Percentiles rank a stretch among this genome's conserved stretches.
Evolutionary conservation across 352 stramenopile genomes (phyloP).

Genomic region (Phytophthora sojae): DNA sequence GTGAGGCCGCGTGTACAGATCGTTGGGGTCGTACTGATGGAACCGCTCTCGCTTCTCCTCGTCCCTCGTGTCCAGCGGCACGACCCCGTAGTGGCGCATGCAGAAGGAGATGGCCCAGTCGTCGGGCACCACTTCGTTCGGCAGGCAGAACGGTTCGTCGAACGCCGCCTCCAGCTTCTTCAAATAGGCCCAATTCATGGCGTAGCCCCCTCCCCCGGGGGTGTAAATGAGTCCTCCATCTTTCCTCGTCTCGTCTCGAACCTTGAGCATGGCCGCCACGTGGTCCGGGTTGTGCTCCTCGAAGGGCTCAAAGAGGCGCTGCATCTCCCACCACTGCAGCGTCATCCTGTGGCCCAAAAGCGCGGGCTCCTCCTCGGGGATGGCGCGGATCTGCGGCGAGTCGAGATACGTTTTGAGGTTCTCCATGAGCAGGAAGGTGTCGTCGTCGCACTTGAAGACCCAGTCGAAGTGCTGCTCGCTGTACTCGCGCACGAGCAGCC

Average conservation of each 20-base stretch:
- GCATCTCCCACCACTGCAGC: slow-evolving; percentile 88
- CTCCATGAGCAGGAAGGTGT: slow-evolving; percentile 88
- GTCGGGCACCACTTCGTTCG: slow-evolving; percentile 74
- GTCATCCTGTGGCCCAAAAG: slow-evolving; percentile 89
- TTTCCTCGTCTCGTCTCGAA: slow-evolving; percentile 54
- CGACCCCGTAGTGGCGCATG: slow-evolving; percentile 77
- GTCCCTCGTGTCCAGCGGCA: slow-evolving; percentile 81
- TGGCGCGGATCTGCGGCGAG: slow-evolving; percentile 48
- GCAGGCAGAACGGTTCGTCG: slow-evolving; percentile 79
- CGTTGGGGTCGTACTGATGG: slow-evolving; percentile 85
- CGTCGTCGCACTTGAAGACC: slow-evolving; percentile 91
- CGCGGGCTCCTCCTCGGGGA: slow-evolving; percentile 47
- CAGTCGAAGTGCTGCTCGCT: slow-evolving; percentile 76
- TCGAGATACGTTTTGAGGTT: slow-evolving; percentile 83
- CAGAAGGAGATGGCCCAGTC: slow-evolving; percentile 91
- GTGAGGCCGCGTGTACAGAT: slow-evolving; percentile 71
- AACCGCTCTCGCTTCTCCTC: slow-evolving; percentile 74
- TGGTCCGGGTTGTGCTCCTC: slow-evolving; percentile 69
- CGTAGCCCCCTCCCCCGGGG: slow-evolving; percentile 80
- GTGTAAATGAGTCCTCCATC: slow-evolving; percentile 86
- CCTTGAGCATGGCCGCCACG: slow-evolving; percentile 55
- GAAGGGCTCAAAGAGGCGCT: slow-evolving; percentile 73
- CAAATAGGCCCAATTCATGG: slow-evolving; percentile 87
- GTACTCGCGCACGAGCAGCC: slow-evolving; percentile 73
- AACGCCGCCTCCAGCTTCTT: slow-evolving; percentile 72